phyloP scores from a whole-genome alignment of 768 basidiomycete genomes.

The Brasilioporus rufonigricans region DNA sequence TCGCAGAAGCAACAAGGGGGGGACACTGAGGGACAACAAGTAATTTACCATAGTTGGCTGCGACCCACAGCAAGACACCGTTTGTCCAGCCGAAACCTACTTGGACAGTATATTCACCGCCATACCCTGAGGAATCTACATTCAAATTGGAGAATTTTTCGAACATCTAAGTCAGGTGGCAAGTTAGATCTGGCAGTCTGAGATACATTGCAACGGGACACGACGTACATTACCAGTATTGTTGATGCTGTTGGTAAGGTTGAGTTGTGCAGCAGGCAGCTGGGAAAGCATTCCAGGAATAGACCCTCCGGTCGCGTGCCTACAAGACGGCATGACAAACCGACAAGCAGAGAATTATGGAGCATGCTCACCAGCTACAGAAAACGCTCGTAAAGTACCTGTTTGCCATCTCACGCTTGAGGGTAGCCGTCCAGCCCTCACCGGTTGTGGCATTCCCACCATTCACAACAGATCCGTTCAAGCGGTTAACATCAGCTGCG shows the following conservation, averaged over 20 bases:
- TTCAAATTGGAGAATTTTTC: slow-evolving; percentile 84
- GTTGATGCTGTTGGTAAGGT: slow-evolving; percentile 59
- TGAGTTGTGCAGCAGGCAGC: slow-evolving; percentile 67
- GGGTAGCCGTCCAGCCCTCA: slow-evolving; percentile 63
- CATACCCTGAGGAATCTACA: slow-evolving; percentile 73
- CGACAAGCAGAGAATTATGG: neutral
- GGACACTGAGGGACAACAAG: slow-evolving; percentile 69
- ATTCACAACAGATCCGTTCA: slow-evolving; percentile 57
- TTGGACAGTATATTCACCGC: slow-evolving; percentile 89
- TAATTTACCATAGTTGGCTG: slow-evolving; percentile 59
- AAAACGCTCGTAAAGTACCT: slow-evolving; percentile 79
- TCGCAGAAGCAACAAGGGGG: slow-evolving; percentile 23
- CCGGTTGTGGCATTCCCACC: slow-evolving; percentile 60
- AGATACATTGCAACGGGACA: neutral
- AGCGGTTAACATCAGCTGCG: slow-evolving; percentile 57
- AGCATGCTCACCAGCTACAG: slow-evolving; percentile 74
- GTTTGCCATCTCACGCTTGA: slow-evolving; percentile 77
- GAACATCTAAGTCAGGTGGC: slow-evolving; percentile 57
- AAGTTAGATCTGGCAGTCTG: neutral
- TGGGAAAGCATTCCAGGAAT: slow-evolving; percentile 68
- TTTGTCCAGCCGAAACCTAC: slow-evolving; percentile 91
- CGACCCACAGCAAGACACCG: slow-evolving; percentile 74
- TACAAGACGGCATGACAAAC: slow-evolving; percentile 22
- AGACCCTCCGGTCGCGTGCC: slow-evolving; percentile 86
- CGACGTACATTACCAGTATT: slow-evolving; percentile 74